Conservation (phyloP, 1,139 yeast genomes). For the Protomyces lactucae-debilis region DNA sequence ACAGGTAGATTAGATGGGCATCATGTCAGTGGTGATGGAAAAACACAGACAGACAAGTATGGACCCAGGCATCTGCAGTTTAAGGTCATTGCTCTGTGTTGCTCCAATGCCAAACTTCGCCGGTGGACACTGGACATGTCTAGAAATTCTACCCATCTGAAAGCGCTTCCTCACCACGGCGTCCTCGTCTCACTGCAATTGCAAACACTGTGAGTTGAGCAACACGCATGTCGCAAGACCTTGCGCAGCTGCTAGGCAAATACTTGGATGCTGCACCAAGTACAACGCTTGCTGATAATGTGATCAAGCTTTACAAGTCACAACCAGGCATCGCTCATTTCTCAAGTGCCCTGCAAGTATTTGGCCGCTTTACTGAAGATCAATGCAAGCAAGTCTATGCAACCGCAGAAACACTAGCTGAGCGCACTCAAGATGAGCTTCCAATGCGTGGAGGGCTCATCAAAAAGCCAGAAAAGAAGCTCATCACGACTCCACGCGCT, state of each 20-base stretch:
- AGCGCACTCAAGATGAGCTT: background rate
- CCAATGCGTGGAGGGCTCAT: slow-evolving; percentile 15
- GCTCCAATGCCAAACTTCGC: too few relatives aligned
- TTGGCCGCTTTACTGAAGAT: slow-evolving; percentile 23
- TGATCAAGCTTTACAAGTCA: slow-evolving; percentile 22
- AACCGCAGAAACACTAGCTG: background rate
- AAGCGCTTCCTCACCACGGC: too few relatives aligned
- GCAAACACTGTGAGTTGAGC: too few relatives aligned
- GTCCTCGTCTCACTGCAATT: too few relatives aligned
- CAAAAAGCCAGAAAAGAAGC: background rate
- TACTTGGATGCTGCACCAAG: slow-evolving; percentile 9
- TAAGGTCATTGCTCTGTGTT: too few relatives aligned
- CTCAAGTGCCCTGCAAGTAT: slow-evolving; percentile 22
- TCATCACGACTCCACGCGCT: background rate
- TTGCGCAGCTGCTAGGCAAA: slow-evolving; percentile 11
- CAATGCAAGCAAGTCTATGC: slow-evolving; percentile 6
- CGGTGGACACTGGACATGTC: too few relatives aligned
- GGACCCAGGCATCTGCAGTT: too few relatives aligned
- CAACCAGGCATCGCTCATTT: slow-evolving; percentile 20
- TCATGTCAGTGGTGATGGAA: too few relatives aligned
- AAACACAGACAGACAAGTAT: too few relatives aligned
- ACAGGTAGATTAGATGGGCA: too few relatives aligned
- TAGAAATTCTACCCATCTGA: too few relatives aligned
- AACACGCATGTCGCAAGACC: background rate
- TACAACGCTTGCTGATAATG: slow-evolving; percentile 27